Evolutionary conservation across 2,329 filamentous ascomycete genomes (phyloP), one percentile per base, ranked within the genome.

Genomic region (Phoma sp.): DNA sequence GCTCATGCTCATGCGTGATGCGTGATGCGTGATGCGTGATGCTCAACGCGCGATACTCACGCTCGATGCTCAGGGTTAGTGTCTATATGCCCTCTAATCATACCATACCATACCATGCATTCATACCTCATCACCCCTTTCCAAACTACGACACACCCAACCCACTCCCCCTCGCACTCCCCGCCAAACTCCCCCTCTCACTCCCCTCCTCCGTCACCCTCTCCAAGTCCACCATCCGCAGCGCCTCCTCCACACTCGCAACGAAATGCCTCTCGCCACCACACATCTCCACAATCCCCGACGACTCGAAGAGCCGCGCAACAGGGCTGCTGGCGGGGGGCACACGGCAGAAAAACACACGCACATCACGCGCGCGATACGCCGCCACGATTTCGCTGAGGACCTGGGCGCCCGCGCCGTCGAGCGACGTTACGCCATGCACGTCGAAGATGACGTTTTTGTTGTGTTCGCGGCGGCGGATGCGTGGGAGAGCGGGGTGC

Each of bases 371-470:
- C 28, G 89, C 83, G n/a, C 87, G 81, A 72, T 98, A 98, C 25
- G 81, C 83, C 40, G 86, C 80, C 14, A 99, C 91, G 62, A 98
- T 98, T 76, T 98, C 95, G 39, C 86, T 84, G 2, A 99, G 80
- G 0, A 98, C 93, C 76, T 98, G 95, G 0, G 91, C 90, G 1
- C 93, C 95, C 0, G 92, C 96, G 5, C 92, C 95, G 71, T 99
- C 95, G 66, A 99, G 87, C 23, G 89, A 90, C 0, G 93, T 96
- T 3, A 99, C 95, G n/a, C 95, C 95, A 65, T 98, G 93, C 7
- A 98, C 92, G 72, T 99, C 95, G 68, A 99, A 98, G 58, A 99
- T 92, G 74, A 99, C 83, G 69, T 96, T 97, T 64, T 87, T 85
- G 72, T 97, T 97, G 67, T 91, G 87, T 56, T 93, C 89, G n/a